Percentiles rank a stretch among this genome's conserved stretches.
phyloP scores from a whole-genome alignment of 2,329 filamentous ascomycete species.

The Alternaria longipes region DNA sequence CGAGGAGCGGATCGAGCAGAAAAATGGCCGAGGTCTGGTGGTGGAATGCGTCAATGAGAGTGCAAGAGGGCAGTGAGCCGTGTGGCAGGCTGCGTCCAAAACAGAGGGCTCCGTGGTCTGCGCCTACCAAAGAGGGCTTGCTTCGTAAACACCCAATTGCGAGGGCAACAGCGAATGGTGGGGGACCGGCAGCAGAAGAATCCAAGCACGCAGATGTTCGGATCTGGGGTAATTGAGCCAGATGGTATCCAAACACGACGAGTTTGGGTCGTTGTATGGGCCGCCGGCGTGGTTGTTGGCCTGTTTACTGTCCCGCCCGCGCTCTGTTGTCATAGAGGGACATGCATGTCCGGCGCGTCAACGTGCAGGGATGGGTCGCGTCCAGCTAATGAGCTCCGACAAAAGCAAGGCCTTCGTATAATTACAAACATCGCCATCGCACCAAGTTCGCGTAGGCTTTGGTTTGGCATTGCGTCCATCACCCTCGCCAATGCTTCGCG shows the following conservation, averaged over 20 bases:
- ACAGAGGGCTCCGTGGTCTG: constrained; percentile 2
- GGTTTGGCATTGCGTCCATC: neutral
- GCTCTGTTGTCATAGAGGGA: constrained; percentile 31
- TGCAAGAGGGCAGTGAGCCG: neutral
- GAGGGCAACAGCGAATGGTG: constrained; percentile 28
- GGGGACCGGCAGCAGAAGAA: neutral
- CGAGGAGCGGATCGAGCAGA: constrained; percentile 8
- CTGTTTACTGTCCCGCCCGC: constrained; percentile 22
- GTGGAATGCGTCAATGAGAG: neutral
- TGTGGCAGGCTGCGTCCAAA: neutral
- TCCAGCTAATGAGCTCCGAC: constrained; percentile 12
- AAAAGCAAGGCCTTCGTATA: constrained; percentile 2
- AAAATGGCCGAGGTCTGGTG: neutral
- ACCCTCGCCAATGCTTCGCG: constrained; percentile 3
- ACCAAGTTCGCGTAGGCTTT: neutral
- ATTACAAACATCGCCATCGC: neutral
- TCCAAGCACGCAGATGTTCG: neutral
- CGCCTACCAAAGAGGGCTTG: constrained; percentile 17
- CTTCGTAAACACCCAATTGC: constrained; percentile 32
- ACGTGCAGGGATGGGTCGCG: constrained; percentile 25
- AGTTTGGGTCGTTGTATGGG: constrained; percentile 6
- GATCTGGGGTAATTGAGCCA: neutral
- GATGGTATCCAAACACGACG: neutral
- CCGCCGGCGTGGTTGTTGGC: neutral
- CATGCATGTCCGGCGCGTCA: constrained; percentile 30